Evolutionary conservation across 306 rosid genomes (phyloP), one percentile per base, ranked within the genome.

Genomic region (Vigna hirtella): DNA sequence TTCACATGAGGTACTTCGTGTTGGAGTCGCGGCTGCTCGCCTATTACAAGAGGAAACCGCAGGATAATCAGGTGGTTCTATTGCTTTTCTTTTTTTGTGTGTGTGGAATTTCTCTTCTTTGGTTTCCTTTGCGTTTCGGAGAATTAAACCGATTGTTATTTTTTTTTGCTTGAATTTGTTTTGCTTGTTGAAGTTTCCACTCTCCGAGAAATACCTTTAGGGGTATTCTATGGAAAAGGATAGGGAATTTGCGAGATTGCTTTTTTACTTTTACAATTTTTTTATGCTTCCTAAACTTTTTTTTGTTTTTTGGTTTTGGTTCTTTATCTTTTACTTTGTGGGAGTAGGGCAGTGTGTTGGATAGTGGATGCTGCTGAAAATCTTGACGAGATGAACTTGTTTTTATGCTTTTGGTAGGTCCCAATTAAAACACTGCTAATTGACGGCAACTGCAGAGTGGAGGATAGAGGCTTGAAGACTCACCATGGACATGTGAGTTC

Each of bases 391-490:
- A 3, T 70, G 59, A 76, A 52, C 40, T 58, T 58, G 71, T 66
- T 79, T 77, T 70, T 68, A 36, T 86, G 79, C 48, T 38, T 75
- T 80, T 74, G 1, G 62, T 75, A 95, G 99, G 98, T 95, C 79
- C 99, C 99, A 22, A 91, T 95, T 73, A 93, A 95, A 81, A 89
- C 98, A 42, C 80, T 93, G 87, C 77, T 91, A 55, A 91, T 95
- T 59, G 98, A 95, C 83, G 99, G 99, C 9, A 95, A 95, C 85
- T 95, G 99, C 87, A 91, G 99, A 90, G 99, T 95, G 84, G 99
- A 95, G 83, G 99, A 95, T 87, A 94, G 98, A 82, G 99, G 99
- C 64, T 82, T 95, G 89, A 95, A 95, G 94, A 95, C 99, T 72
- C 99, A 95, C 62, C 96, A 89, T 86, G 99, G 99, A 70, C 93